A percentile compares a stretch with the other conserved stretches of the same genome.
Conservation (phyloP, 2,329 filamentous ascomycete species). For the Aspergillus hortae region DNA sequence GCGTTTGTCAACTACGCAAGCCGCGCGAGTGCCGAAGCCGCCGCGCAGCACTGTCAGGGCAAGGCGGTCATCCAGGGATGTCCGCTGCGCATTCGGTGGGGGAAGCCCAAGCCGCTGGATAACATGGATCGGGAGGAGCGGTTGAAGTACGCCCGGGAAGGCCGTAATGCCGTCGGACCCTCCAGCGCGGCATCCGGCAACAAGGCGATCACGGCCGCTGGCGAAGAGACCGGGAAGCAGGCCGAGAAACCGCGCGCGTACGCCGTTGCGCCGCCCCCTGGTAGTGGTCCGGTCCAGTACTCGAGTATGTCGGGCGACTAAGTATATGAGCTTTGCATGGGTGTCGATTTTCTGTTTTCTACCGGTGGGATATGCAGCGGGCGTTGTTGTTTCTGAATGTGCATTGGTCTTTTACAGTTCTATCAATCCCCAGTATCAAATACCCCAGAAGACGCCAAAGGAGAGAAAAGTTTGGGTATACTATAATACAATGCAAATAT, state of each 20-base stretch:
- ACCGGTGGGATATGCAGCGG: constrained; percentile 24
- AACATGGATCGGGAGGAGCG: constrained; percentile 86
- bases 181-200: constrained; percentile 37
- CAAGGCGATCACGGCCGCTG: constrained; percentile 34
- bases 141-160: constrained; percentile 75
- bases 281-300: constrained; percentile 73
- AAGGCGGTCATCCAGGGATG: constrained; percentile 87
- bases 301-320: constrained; percentile 80
- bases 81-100: constrained; percentile 87
- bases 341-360: constrained; percentile 12
- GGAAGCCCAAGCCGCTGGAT: constrained; percentile 84
- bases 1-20: constrained; percentile 94
- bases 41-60: constrained; percentile 79
- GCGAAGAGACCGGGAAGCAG: constrained; percentile 41
- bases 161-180: constrained; percentile 56
- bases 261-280: constrained; percentile 72
- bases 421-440: constrained; percentile 23
- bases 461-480: constrained; percentile 35
- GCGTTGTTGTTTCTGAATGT: constrained; percentile 27
- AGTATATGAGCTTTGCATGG: constrained; percentile 10
- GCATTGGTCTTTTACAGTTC: constrained; percentile 20
- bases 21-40: constrained; percentile 78
- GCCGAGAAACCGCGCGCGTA: constrained; percentile 30
- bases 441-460: constrained; percentile 30
- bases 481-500: constrained; percentile 33